phyloP scores from a whole-genome alignment of 2,329 filamentous ascomycete genomes.

The Aspergillus quadrilineatus region DNA sequence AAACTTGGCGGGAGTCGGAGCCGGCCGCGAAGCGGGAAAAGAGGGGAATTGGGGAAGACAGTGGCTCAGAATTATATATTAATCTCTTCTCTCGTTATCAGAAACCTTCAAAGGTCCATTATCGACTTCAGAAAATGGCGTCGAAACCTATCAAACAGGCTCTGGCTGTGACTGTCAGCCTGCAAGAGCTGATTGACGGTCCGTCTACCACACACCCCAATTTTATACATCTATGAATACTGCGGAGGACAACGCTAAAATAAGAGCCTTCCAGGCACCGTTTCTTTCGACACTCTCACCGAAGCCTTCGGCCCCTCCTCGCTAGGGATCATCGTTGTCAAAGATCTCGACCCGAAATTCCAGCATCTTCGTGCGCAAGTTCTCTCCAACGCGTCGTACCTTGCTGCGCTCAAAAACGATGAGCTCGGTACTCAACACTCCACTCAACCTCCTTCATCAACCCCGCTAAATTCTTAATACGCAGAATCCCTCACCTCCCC shows the following conservation, averaged over 20 bases:
- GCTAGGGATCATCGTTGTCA: conserved; percentile 90
- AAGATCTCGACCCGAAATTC: conserved; percentile 74
- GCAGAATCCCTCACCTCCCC: conserved; percentile 45
- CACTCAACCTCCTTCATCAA: not conserved
- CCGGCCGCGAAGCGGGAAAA: conserved; percentile 9
- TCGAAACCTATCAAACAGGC: conserved; percentile 26
- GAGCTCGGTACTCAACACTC: conserved; percentile 61
- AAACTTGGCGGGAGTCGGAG: conserved; percentile 3
- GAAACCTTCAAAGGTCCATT: not conserved
- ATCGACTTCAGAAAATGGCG: conserved; percentile 16
- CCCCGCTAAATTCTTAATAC: not conserved
- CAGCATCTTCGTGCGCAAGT: conserved; percentile 68
- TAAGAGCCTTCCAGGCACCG: conserved; percentile 28
- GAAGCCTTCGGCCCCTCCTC: conserved; percentile 87
- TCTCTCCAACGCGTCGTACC: conserved; percentile 83
- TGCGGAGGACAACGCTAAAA: not conserved
- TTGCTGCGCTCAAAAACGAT: conserved; percentile 72
- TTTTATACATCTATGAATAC: not conserved
- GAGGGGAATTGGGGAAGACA: not conserved
- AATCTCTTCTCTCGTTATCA: not conserved
- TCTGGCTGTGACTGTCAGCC: conserved; percentile 49
- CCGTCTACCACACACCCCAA: not conserved
- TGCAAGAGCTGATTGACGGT: conserved; percentile 51
- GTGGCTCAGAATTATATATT: not conserved
- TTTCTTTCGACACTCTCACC: conserved; percentile 47